A percentile compares a stretch with the other conserved stretches of the same genome.
These are phyloP conservation scores for Chaetomium fimeti DNA, from an alignment of 495 filamentous ascomycete genomes.

Conservation along the genomic window DNA sequence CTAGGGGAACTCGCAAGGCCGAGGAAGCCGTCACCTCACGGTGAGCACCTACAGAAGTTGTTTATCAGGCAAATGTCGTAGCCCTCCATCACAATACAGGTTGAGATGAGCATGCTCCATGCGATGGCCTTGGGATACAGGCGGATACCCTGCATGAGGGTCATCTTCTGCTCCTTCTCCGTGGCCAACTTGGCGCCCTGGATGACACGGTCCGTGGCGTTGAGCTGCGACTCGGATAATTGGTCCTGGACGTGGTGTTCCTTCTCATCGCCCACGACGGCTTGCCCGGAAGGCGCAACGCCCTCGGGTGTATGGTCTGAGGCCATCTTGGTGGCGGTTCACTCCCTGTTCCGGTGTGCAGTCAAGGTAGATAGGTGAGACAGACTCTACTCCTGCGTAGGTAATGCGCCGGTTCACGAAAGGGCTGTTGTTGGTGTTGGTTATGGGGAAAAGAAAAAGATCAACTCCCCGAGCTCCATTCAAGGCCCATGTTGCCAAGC, in stretches of 20 bases:
- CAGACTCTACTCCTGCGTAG: neutral
- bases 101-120: conserved; percentile 61
- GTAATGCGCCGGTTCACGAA: neutral
- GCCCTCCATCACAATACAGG: conserved; percentile 65
- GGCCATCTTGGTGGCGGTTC: conserved; percentile 20
- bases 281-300: conserved; percentile 5
- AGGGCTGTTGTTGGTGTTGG: neutral
- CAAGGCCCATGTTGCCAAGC: neutral
- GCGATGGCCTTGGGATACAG: conserved; percentile 58
- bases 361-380: neutral
- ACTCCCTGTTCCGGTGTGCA: neutral
- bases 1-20: neutral
- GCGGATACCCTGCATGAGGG: conserved; percentile 50
- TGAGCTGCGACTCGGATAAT: conserved; percentile 18
- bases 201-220: conserved; percentile 44
- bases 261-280: conserved; percentile 14
- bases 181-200: conserved; percentile 47
- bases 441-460: conserved; percentile 12
- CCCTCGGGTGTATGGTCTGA: conserved; percentile 13
- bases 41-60: conserved; percentile 50
- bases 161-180: conserved; percentile 57
- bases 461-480: neutral
- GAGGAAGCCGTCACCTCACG: no score
- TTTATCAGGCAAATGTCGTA: conserved; percentile 61
- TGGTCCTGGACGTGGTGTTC: conserved; percentile 17